Evolutionary conservation across 192 early-diverging fungal species (phyloP).

Genomic region (Geosiphon pyriformis): DNA sequence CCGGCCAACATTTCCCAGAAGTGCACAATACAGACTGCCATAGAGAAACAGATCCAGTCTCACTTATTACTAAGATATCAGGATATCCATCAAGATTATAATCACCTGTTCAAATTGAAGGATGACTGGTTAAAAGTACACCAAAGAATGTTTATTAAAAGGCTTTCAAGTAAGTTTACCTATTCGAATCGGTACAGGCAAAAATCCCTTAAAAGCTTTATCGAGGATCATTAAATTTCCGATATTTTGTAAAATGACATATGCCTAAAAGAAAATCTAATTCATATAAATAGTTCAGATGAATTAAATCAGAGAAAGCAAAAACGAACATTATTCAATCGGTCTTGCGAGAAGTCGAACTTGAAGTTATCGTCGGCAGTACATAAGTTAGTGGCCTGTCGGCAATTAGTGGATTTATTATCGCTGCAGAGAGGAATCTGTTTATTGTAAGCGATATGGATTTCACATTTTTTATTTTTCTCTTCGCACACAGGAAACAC

Average conservation of each 20-base stretch:
- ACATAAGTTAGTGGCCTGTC: slow-evolving; percentile 65
- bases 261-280: slow-evolving; percentile 22
- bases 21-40: slow-evolving; percentile 63
- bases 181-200: slow-evolving; percentile 54
- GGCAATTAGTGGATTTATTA: slow-evolving; percentile 47
- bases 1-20: slow-evolving; percentile 35
- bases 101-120: too few species aligned
- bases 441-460: slow-evolving; percentile 76
- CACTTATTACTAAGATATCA: slow-evolving; percentile 72
- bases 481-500: slow-evolving; percentile 69
- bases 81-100: slow-evolving; percentile 90
- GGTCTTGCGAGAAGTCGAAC: slow-evolving; percentile 52
- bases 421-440: slow-evolving; percentile 74
- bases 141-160: not conserved
- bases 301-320: not conserved
- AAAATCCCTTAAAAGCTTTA: slow-evolving; percentile 42
- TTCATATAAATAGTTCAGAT: not conserved
- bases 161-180: too few species aligned
- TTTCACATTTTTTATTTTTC: slow-evolving; percentile 44
- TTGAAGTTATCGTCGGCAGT: slow-evolving; percentile 61
- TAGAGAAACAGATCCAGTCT: slow-evolving; percentile 53
- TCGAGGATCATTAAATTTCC: slow-evolving; percentile 41
- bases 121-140: not conserved
- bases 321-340: slow-evolving; percentile 30
- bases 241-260: slow-evolving; percentile 44